Conservation (phyloP, 1,139 yeast species). For the Meyerozyma carpophila region DNA sequence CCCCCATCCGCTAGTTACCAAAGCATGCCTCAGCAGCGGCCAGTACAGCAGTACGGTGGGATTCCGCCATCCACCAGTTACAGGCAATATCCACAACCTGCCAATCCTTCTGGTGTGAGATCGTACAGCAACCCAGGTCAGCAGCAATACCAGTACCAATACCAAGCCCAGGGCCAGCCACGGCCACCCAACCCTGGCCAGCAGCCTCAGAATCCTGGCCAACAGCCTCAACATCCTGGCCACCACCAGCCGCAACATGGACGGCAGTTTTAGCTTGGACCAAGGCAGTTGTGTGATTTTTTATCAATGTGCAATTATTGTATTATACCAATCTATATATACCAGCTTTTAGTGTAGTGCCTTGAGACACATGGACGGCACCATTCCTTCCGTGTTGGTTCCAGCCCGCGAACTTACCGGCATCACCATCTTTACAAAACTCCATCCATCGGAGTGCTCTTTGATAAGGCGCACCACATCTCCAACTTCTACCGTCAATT, state of each 20-base stretch:
- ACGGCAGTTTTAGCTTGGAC: neutral
- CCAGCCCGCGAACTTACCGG: conserved; percentile 6
- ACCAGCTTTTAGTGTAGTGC: conserved; percentile 4
- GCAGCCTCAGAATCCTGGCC: neutral
- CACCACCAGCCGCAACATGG: conserved; percentile 2
- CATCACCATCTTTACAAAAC: conserved; percentile 17
- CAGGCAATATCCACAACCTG: neutral
- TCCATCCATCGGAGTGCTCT: conserved; percentile 39
- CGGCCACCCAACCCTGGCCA: conserved; percentile 5
- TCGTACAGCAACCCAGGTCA: conserved; percentile 3
- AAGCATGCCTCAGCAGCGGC: conserved; percentile 2
- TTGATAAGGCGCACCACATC: conserved; percentile 24
- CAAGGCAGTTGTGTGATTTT: neutral
- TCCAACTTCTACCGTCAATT: conserved; percentile 26
- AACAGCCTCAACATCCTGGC: too few species aligned
- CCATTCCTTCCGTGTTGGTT: conserved; percentile 22
- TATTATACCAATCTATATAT: neutral
- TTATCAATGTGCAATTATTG: neutral
- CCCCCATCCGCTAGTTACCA: conserved; percentile 5
- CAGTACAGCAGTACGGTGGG: conserved; percentile 2
- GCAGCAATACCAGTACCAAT: conserved; percentile 5
- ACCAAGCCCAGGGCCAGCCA: conserved; percentile 6
- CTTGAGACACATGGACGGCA: conserved; percentile 29
- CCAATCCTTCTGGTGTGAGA: neutral
- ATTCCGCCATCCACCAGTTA: conserved; percentile 4